phyloP scores from a whole-genome alignment of 495 filamentous ascomycete genomes.

The Penicillium paxilli region DNA sequence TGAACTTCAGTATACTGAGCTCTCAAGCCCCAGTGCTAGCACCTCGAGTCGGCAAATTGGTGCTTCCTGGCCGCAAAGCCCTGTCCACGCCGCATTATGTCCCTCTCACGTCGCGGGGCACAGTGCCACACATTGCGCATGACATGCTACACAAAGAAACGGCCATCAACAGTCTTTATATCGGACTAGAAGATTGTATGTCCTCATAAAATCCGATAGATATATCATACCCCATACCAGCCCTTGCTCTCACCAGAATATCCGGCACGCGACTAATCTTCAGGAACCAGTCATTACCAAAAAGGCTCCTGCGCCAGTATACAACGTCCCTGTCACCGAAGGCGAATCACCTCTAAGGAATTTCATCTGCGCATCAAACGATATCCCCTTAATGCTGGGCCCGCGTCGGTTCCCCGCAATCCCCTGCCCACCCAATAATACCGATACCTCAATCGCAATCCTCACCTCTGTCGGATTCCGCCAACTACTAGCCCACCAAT shows the following conservation, averaged over 20 bases:
- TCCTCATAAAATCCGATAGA: slow-evolving; percentile 7
- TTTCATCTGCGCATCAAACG: slow-evolving; percentile 64
- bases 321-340: slow-evolving; percentile 38
- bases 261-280: neutral
- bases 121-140: slow-evolving; percentile 82
- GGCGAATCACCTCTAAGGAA: slow-evolving; percentile 61
- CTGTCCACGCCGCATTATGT: slow-evolving; percentile 83
- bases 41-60: slow-evolving; percentile 63
- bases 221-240: neutral
- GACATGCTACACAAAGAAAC: slow-evolving; percentile 73
- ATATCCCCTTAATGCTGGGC: slow-evolving; percentile 69
- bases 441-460: slow-evolving; percentile 68
- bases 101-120: slow-evolving; percentile 75
- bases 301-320: slow-evolving; percentile 50
- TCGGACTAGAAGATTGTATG: slow-evolving; percentile 93
- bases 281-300: slow-evolving; percentile 69
- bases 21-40: slow-evolving; percentile 29
- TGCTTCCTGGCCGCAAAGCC: slow-evolving; percentile 55
- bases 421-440: slow-evolving; percentile 69
- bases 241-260: neutral
- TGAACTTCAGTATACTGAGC: slow-evolving; percentile 34
- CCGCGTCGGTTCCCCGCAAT: slow-evolving; percentile 78
- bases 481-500: slow-evolving; percentile 64
- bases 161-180: slow-evolving; percentile 66
- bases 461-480: slow-evolving; percentile 83